phyloP scores from a whole-genome alignment of 495 filamentous ascomycete genomes.

The Hypoxylon crocopeplum region DNA sequence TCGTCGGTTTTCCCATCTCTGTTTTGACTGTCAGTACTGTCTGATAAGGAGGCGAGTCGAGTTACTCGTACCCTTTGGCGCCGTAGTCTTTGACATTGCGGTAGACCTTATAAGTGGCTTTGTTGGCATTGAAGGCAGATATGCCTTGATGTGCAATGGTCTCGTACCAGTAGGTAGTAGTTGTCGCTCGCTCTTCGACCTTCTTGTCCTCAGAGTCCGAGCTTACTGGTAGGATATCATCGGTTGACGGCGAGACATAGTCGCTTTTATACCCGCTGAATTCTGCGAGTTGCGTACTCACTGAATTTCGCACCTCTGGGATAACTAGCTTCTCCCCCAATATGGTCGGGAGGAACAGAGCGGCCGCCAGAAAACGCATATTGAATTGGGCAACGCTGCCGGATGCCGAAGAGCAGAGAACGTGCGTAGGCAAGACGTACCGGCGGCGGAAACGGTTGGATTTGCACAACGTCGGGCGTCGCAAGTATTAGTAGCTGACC shows the following conservation, averaged over 20 bases:
- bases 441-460: not conserved
- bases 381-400: conserved; percentile 7
- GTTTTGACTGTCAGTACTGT: conserved; percentile 12
- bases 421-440: not conserved
- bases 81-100: conserved; percentile 66
- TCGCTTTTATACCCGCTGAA: conserved; percentile 27
- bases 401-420: not conserved
- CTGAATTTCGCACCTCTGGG: conserved; percentile 31
- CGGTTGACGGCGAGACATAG: conserved; percentile 10
- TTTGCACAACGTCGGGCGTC: not conserved
- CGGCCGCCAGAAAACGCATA: conserved; percentile 25
- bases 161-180: conserved; percentile 51
- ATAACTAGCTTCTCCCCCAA: conserved; percentile 32
- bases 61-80: conserved; percentile 50
- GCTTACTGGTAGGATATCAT: conserved; percentile 2
- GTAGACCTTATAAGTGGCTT: conserved; percentile 56
- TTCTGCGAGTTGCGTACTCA: conserved; percentile 27
- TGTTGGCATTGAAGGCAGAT: conserved; percentile 49
- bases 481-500: conserved; percentile 6
- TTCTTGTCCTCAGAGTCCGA: not conserved
- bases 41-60: not conserved
- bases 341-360: conserved; percentile 21
- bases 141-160: conserved; percentile 55
- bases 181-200: conserved; percentile 27
- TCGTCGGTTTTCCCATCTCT: conserved; percentile 79